Base-by-base conservation (phyloP, 2,329 filamentous ascomycete species). In the Penicillium italicum region DNA sequence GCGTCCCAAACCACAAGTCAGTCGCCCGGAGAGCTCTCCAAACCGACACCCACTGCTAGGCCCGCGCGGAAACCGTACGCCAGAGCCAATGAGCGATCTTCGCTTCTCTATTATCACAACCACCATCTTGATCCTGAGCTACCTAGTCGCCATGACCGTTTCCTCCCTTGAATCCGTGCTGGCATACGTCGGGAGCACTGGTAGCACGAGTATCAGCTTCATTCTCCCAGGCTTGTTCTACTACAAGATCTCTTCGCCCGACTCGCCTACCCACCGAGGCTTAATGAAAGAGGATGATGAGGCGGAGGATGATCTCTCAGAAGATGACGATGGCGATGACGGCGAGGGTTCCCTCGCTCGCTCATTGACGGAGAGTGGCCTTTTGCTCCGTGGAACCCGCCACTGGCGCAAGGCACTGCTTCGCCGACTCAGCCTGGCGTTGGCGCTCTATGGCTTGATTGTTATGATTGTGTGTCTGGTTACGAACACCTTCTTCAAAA, bases 211-310 rank as follows among this genome's bases (percentile, higher is more conserved):
- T 58, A 99, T 99, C 66, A 96, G 90, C 59, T 99, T 99, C 72
- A 97, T 99, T 62, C 81, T 99, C 0, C 94, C 94, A 0, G 94
- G 94, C 0, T 76, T 99, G 4, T 99, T 99, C 74, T 99, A 97
- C 75, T 99, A 97, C 77, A 97, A 97, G 75, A 97, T 99, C 57
- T 95, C 91, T 12, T 86, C 90, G 24, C 94, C 94, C 0, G 88
- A 96, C 53, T 93, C 90, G 42, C 82, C 87, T 28, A 85, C 93
- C 60, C 91, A 97, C 66, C 93, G 96, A 71, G 85, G 88, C 14
- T 79, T 97, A 10, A 79, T 91, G 60, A 97, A 97, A 72, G 91
- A 94, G 67, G 91, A 97, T 62, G 94, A 97, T 65, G 87, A 89
- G 46, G 80, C 80, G 26, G 79, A 80, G 9, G 79, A 79, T 1